These are phyloP conservation scores for Cladosporium austrohemisphaericum DNA, from an alignment of 2,329 filamentous ascomycete genomes.

Conservation along the genomic window DNA sequence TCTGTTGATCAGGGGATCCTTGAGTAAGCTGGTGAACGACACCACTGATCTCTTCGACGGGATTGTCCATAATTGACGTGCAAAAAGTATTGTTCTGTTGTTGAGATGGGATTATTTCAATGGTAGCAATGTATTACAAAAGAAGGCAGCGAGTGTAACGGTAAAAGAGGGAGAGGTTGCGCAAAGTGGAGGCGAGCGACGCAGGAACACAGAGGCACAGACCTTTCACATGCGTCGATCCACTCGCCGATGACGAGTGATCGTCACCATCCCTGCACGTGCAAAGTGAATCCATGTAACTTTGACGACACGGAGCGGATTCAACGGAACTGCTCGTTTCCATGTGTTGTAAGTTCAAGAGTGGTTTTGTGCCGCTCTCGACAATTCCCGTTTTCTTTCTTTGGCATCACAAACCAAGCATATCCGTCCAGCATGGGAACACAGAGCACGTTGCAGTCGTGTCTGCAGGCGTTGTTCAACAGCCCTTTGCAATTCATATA, in stretches of 20 bases:
- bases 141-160: no score
- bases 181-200: neutral
- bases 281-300: no score
- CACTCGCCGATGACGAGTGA: neutral
- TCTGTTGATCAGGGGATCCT: slow-evolving; percentile 63
- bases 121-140: neutral
- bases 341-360: neutral
- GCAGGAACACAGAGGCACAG: no score
- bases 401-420: neutral
- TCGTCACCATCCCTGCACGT: neutral
- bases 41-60: slow-evolving; percentile 57
- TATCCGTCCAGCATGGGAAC: slow-evolving; percentile 17
- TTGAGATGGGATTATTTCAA: neutral
- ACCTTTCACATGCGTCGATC: slow-evolving; percentile 2
- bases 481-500: slow-evolving; percentile 58
- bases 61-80: slow-evolving; percentile 27
- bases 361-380: neutral
- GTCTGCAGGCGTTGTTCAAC: slow-evolving; percentile 32
- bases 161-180: neutral
- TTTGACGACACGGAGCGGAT: neutral
- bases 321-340: neutral
- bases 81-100: no score
- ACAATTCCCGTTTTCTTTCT: neutral
- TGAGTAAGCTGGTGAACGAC: slow-evolving; percentile 68
- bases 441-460: slow-evolving; percentile 5